Evolutionary conservation across 2,329 filamentous ascomycete genomes (phyloP).

Genomic region (Paraphoma sp.): DNA sequence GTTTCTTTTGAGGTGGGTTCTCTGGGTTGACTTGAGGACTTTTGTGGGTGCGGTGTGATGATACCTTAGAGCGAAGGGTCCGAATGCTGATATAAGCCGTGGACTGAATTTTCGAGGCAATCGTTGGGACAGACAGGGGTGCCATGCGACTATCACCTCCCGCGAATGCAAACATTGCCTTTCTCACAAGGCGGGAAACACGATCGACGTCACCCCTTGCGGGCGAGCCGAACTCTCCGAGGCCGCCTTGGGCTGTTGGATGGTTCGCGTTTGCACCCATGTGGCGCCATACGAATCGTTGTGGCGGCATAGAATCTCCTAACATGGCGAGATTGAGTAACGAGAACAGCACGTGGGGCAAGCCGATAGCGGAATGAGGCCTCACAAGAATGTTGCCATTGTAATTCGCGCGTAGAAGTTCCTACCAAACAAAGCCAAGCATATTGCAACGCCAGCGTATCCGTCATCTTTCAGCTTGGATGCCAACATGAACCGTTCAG

Average conservation of each 20-base stretch:
- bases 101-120: background rate
- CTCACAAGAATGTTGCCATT: no score
- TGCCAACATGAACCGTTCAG: background rate
- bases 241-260: background rate
- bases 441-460: no score
- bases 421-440: no score
- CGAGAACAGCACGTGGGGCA: background rate
- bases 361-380: background rate
- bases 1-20: no score
- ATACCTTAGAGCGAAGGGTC: background rate
- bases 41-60: background rate
- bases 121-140: background rate
- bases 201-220: background rate
- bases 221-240: background rate
- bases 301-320: background rate
- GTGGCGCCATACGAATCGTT: background rate
- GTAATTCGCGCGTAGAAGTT: no score
- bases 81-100: background rate
- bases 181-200: background rate
- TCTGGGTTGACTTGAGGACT: background rate
- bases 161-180: background rate
- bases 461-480: no score
- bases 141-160: background rate
- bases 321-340: constrained; percentile 2
- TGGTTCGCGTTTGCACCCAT: background rate